Evolutionary conservation across 2,329 filamentous ascomycete genomes (phyloP), one percentile per base, ranked within the genome.

Genomic region (Bisporella sp.): DNA sequence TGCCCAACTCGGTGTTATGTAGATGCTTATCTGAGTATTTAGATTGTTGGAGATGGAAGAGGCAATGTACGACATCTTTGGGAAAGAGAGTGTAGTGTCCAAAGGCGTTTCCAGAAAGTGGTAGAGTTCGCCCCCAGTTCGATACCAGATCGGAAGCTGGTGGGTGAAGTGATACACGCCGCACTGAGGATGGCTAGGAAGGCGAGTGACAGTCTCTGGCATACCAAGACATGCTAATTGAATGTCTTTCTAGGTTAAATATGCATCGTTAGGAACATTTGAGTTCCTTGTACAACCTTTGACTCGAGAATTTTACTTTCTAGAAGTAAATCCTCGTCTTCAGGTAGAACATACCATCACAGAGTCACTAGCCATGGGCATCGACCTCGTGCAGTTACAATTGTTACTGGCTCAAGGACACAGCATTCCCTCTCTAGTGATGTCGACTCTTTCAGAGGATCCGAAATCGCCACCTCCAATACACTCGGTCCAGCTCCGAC

Each of bases 71-170:
- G 71, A 11, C 62, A 67, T 11, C 59, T 70, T 1, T 69, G 72
- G 4, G 74, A 78, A 46, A 63, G 75, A 6, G 75, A 78, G 37
- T 78, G 76, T 51, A 76, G 73, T 4, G 57, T 78, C 2, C 74
- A 78, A 46, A 60, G 75, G 5, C 65, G 75, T 1, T 70, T 78
- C 51, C 74, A 78, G 51, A 78, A 78, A 51, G 68, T 78, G 2
- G 64, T 78, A 1, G 75, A 78, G 52, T 84, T 87, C 61, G 84
- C 77, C 8, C 84, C 84, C 0, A 81, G 78, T 53, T 82, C 81
- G 0, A 83, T 84, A 52, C 70, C 80, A 4, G 67, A 80, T 57
- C 66, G 79, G 1, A 65, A 48, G 13, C 47, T 59, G 9, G 59
- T 64, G 4, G 56, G 60, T 1, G 56, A 60, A 0, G 57, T 73